phyloP scores from a whole-genome alignment of 2,329 filamentous ascomycete species.

The Alternaria metachromatica region DNA sequence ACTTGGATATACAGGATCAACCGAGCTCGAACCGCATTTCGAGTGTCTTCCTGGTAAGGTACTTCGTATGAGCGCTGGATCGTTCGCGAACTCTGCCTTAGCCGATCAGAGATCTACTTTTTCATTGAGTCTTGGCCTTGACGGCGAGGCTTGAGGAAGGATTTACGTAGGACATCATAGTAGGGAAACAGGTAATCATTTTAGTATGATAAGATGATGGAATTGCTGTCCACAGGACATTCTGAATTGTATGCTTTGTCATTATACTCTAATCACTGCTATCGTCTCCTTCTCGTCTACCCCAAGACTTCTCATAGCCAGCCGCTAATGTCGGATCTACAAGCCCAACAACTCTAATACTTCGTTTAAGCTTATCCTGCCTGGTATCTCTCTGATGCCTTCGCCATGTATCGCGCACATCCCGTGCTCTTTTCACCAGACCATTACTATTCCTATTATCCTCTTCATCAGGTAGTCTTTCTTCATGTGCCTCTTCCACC shows the following conservation, averaged over 20 bases:
- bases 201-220: too few species aligned
- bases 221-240: too few species aligned
- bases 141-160: neutral
- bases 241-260: constrained; percentile 1
- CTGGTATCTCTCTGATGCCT: constrained; percentile 25
- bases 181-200: too few species aligned
- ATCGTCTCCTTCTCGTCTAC: neutral
- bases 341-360: constrained; percentile 40
- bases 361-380: constrained; percentile 40
- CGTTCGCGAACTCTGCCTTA: neutral
- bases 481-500: neutral
- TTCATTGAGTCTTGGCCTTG: neutral
- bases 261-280: constrained; percentile 3
- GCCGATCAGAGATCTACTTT: neutral
- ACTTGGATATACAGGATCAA: neutral
- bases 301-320: constrained; percentile 16
- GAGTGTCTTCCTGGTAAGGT: neutral
- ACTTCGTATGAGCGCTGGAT: neutral
- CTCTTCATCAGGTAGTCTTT: neutral
- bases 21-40: neutral
- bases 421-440: constrained; percentile 31
- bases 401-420: constrained; percentile 32
- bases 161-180: neutral
- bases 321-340: constrained; percentile 32
- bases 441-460: constrained; percentile 11